A percentile compares a stretch with the other conserved stretches of the same genome.
phyloP scores from a whole-genome alignment of 208 protist genomes.

The Trypanosomatidae sp. region DNA sequence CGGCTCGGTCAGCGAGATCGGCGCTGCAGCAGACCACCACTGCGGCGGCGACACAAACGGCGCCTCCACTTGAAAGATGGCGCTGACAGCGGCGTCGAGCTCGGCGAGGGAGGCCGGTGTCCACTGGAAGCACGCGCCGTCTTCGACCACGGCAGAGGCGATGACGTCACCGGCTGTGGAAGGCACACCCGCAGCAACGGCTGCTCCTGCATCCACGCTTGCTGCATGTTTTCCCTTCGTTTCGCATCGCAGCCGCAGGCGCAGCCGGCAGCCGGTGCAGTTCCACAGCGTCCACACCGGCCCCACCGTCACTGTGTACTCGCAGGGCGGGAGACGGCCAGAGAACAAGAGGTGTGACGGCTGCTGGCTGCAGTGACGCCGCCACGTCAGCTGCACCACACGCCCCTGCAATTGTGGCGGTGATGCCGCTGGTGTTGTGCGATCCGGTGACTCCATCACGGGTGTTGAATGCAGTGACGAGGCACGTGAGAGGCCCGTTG shows the following conservation, averaged over 20 bases:
- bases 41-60: slow-evolving; percentile 1
- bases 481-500: no score
- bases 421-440: no score
- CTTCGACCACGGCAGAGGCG: slow-evolving; percentile 17
- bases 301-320: slow-evolving; percentile 21
- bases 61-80: slow-evolving; percentile 12
- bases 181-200: no score
- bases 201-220: no score
- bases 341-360: slow-evolving; percentile 2
- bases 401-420: slow-evolving; percentile 8
- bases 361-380: slow-evolving; percentile 4
- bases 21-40: slow-evolving; percentile 15
- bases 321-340: slow-evolving; percentile 5
- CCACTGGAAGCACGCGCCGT: slow-evolving; percentile 28
- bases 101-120: slow-evolving; percentile 8
- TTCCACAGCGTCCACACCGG: slow-evolving; percentile 38
- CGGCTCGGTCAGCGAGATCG: slow-evolving; percentile 15
- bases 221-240: no score
- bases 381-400: slow-evolving; percentile 28
- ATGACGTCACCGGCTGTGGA: not conserved
- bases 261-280: slow-evolving; percentile 24
- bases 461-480: no score
- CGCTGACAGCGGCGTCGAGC: not conserved
- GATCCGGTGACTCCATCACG: not conserved
- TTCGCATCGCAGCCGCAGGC: slow-evolving; percentile 11